These are phyloP conservation scores for Botrytis fabae DNA, from an alignment of 2,329 filamentous ascomycete genomes.

Conservation along the genomic window DNA sequence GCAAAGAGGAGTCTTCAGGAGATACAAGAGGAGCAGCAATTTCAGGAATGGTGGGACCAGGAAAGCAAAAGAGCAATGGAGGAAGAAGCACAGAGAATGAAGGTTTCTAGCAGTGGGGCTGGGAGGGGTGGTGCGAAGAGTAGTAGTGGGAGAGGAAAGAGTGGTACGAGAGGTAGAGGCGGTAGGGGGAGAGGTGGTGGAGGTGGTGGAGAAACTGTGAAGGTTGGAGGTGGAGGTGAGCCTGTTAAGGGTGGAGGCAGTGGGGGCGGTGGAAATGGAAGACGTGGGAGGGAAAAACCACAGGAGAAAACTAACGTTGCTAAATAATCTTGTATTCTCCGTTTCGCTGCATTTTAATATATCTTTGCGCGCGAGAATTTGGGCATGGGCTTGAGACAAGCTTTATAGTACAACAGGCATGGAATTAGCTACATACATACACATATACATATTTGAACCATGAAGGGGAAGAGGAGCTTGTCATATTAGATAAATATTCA, in stretches of 20 bases:
- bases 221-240: conserved; percentile 3
- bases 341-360: not conserved
- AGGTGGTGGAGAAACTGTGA: conserved; percentile 3
- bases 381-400: not conserved
- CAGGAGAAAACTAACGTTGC: conserved; percentile 19
- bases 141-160: conserved; percentile 28
- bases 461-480: not conserved
- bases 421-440: not conserved
- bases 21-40: conserved; percentile 95
- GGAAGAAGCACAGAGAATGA: conserved; percentile 35
- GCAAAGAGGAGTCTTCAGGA: conserved; percentile 89
- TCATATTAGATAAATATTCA: not conserved
- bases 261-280: conserved; percentile 20
- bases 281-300: conserved; percentile 24
- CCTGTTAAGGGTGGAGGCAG: not conserved
- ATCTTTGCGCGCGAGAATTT: not conserved
- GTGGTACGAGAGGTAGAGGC: conserved; percentile 27
- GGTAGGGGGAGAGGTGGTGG: conserved; percentile 15
- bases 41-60: conserved; percentile 94
- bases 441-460: not conserved
- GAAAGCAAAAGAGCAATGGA: conserved; percentile 70
- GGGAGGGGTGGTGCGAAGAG: conserved; percentile 34
- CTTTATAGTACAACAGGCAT: not conserved
- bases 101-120: conserved; percentile 23
- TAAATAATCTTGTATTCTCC: conserved; percentile 6